Evolutionary conservation across 108 stramenopile species (phyloP), one percentile per base, ranked within the genome.

Genomic region (Mediolabrus comicus): DNA sequence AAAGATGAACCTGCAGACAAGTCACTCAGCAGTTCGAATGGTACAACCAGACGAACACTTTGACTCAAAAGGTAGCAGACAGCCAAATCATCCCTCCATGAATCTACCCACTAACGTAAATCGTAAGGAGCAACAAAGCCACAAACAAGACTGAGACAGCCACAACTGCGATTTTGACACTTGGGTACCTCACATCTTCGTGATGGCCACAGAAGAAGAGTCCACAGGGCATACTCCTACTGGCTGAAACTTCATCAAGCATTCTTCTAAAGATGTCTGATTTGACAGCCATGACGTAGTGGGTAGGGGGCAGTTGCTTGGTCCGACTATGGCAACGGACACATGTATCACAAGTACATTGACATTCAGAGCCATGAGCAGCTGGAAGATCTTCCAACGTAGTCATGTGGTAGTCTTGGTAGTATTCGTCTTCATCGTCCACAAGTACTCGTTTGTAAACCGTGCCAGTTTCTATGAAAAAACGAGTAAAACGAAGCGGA

Each of bases 161-260:
- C 7, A 59, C 52, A 17, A 84, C 52, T 3, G 90, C 84, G 56
- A 91, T 91, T 46, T 29, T 51, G 53, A 91, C 81, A 27, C 68
- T 83, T 0, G 90, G 90, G 60, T 81, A 53, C 27, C 77, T 76
- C 13, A 86, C 86, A 81, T 91, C 90, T 63, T 88, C 90, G 35
- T 91, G 90, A 55, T 87, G 87, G 22, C 90, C 90, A 69, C 87
- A 91, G 46, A 83, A 91, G 80, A 88, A 91, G 35, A 91, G 79
- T 27, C 86, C 86, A 68, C 87, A 91, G 1, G 90, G 90, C 83
- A 84, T 82, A 31, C 14, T 65, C 34, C 73, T 77, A 19, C 82
- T 71, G 24, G 74, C 74, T 9, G 84, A 57, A 10, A 91, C 80
- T 72, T 91, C 90, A 30, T 80, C 77, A 53, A 91, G 59, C 57